Evolutionary conservation across 140 eudicot species (phyloP).

Genomic region (Senecio squalidus): DNA sequence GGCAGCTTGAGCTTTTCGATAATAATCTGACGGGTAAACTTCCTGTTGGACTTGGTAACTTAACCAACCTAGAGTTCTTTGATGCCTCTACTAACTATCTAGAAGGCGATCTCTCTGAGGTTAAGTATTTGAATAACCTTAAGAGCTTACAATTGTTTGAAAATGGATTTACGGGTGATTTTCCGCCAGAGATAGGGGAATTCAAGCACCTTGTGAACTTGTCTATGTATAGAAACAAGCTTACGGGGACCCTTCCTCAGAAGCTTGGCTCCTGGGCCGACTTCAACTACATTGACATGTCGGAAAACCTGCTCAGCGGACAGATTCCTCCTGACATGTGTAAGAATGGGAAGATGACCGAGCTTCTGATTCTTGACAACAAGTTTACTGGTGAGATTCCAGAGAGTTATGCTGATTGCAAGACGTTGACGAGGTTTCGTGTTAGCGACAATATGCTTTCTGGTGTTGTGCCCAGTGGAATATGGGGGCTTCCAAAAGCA

Average conservation of each 20-base stretch:
- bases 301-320: slow-evolving; percentile 58
- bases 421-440: slow-evolving; percentile 54
- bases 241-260: slow-evolving; percentile 67
- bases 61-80: slow-evolving; percentile 47
- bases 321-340: slow-evolving; percentile 87
- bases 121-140: slow-evolving; percentile 43
- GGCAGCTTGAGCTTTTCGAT: slow-evolving; percentile 64
- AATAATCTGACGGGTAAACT: slow-evolving; percentile 58
- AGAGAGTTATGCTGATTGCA: slow-evolving; percentile 51
- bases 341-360: slow-evolving; percentile 51
- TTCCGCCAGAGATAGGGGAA: slow-evolving; percentile 74
- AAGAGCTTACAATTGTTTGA: slow-evolving; percentile 53
- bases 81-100: slow-evolving; percentile 62
- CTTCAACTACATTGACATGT: slow-evolving; percentile 67
- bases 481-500: slow-evolving; percentile 80
- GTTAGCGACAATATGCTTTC: slow-evolving; percentile 69
- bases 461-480: slow-evolving; percentile 62
- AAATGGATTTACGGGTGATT: slow-evolving; percentile 55
- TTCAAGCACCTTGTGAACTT: slow-evolving; percentile 55
- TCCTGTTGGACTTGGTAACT: slow-evolving; percentile 56
- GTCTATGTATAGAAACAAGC: slow-evolving; percentile 54
- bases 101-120: slow-evolving; percentile 45
- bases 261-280: slow-evolving; percentile 62
- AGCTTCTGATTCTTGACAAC: slow-evolving; percentile 68
- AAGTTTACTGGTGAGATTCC: slow-evolving; percentile 72